Conservation (phyloP, 2,329 filamentous ascomycete species). For the Hymenoscyphus fructigenus region DNA sequence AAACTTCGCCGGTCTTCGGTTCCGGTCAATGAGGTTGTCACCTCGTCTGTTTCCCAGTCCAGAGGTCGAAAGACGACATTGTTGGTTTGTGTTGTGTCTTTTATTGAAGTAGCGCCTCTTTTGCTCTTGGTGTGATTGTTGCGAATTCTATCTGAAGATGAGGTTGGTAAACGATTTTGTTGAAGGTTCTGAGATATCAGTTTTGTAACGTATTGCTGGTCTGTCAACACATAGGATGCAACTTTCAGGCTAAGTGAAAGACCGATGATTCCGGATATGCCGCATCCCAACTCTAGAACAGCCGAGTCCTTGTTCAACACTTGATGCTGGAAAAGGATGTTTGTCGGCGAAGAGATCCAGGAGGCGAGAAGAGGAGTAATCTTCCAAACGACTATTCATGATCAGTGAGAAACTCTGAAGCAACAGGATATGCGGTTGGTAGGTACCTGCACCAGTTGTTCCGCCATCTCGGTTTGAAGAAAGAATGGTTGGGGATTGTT, state of each 20-base stretch:
- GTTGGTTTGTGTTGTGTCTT: background rate
- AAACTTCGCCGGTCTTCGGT: slow-evolving; percentile 47
- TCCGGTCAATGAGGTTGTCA: slow-evolving; percentile 42
- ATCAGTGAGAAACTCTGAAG: slow-evolving; percentile 1
- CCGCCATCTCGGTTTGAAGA: slow-evolving; percentile 71
- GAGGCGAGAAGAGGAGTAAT: slow-evolving; percentile 79
- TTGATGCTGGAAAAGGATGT: slow-evolving; percentile 58
- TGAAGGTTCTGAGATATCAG: slow-evolving; percentile 74
- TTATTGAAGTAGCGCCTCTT: slow-evolving; percentile 9
- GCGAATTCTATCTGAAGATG: slow-evolving; percentile 17
- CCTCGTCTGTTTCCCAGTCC: slow-evolving; percentile 77
- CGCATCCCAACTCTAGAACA: slow-evolving; percentile 83
- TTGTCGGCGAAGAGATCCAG: slow-evolving; percentile 68
- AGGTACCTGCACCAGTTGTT: slow-evolving; percentile 69
- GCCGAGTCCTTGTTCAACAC: slow-evolving; percentile 55
- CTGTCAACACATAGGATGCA: slow-evolving; percentile 70
- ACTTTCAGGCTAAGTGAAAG: slow-evolving; percentile 64
- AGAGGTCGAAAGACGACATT: slow-evolving; percentile 60
- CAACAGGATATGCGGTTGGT: slow-evolving; percentile 11
- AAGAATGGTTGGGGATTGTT: slow-evolving; percentile 81
- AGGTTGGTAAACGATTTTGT: slow-evolving; percentile 14
- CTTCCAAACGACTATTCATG: slow-evolving; percentile 75
- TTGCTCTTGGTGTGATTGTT: slow-evolving; percentile 30
- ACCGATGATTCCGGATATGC: slow-evolving; percentile 78
- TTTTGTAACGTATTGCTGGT: slow-evolving; percentile 81